These are phyloP conservation scores for Ogataea philodendri DNA, from an alignment of 805 yeast genomes.

Conservation along the genomic window DNA sequence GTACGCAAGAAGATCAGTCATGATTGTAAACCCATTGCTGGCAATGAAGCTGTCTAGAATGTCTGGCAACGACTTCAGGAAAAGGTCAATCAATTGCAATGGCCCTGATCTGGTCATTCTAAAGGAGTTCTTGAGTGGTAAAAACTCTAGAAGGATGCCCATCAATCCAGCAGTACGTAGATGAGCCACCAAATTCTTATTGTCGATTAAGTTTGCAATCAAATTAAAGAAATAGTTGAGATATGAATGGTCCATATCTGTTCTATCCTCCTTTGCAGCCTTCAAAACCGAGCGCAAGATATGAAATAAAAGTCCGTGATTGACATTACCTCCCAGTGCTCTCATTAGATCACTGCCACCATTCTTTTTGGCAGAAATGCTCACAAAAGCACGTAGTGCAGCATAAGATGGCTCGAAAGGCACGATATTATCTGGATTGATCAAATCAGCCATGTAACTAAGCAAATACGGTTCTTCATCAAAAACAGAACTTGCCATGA, in stretches of 20 bases:
- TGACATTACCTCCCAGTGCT: conserved; percentile 79
- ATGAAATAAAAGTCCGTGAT: conserved; percentile 79
- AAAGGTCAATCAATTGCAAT: conserved; percentile 51
- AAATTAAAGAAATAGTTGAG: conserved; percentile 52
- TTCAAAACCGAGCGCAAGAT: conserved; percentile 62
- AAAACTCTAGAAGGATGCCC: conserved; percentile 59
- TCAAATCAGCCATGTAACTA: conserved; percentile 65
- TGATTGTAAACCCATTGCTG: conserved; percentile 58
- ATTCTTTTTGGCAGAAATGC: conserved; percentile 60
- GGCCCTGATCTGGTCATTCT: conserved; percentile 64
- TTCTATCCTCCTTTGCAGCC: conserved; percentile 37
- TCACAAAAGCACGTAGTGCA: conserved; percentile 66
- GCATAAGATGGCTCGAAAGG: conserved; percentile 54
- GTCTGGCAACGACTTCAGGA: conserved; percentile 44
- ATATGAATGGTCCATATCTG: conserved; percentile 26
- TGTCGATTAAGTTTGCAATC: conserved; percentile 58
- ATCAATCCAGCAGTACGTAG: conserved; percentile 76
- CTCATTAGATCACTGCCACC: conserved; percentile 78
- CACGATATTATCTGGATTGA: conserved; percentile 62
- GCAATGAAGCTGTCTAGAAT: conserved; percentile 62
- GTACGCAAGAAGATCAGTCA: conserved; percentile 58
- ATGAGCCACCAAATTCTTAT: conserved; percentile 52
- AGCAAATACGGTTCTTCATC: conserved; percentile 72
- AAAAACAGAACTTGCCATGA: conserved; percentile 61
- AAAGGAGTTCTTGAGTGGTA: conserved; percentile 49